Percentiles rank a stretch among this genome's conserved stretches.
Conservation (phyloP, 768 basidiomycete species). For the Botryobasidium botryosum region DNA sequence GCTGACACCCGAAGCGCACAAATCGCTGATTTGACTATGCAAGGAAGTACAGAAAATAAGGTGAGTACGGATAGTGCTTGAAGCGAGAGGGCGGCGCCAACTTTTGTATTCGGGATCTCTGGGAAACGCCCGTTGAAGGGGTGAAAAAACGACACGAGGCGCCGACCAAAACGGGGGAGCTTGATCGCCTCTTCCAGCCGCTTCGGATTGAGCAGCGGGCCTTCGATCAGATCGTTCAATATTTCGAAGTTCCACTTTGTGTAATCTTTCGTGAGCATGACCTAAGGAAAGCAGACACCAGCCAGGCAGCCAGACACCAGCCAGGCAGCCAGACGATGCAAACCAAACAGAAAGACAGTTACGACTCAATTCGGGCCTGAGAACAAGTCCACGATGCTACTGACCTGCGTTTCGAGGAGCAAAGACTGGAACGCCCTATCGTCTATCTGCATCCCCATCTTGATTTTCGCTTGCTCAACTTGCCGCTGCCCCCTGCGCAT, state of each 20-base stretch:
- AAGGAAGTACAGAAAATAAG: not conserved
- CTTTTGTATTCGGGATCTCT: slow-evolving; percentile 57
- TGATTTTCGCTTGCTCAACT: slow-evolving; percentile 78
- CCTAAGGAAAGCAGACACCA: slow-evolving; percentile 25
- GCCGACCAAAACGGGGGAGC: slow-evolving; percentile 73
- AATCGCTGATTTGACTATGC: slow-evolving; percentile 63
- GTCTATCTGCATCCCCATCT: slow-evolving; percentile 88
- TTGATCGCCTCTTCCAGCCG: slow-evolving; percentile 90
- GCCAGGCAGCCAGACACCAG: too few species aligned
- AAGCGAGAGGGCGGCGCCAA: slow-evolving; percentile 12
- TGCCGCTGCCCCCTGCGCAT: slow-evolving; percentile 77
- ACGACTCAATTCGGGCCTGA: too few species aligned
- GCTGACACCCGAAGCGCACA: slow-evolving; percentile 68
- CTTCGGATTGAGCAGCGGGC: slow-evolving; percentile 78
- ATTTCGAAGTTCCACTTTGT: slow-evolving; percentile 87
- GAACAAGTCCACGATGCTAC: too few species aligned
- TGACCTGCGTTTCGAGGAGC: slow-evolving; percentile 74
- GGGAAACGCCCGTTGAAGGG: slow-evolving; percentile 77
- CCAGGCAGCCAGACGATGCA: too few species aligned
- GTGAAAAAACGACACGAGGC: slow-evolving; percentile 86
- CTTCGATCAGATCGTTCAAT: slow-evolving; percentile 77
- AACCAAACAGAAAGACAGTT: too few species aligned
- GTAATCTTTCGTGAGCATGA: slow-evolving; percentile 75
- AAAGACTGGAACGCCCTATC: slow-evolving; percentile 77
- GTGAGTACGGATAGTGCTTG: not conserved